phyloP scores from a whole-genome alignment of 768 basidiomycete genomes.

The Macrolepiota albuminosa region DNA sequence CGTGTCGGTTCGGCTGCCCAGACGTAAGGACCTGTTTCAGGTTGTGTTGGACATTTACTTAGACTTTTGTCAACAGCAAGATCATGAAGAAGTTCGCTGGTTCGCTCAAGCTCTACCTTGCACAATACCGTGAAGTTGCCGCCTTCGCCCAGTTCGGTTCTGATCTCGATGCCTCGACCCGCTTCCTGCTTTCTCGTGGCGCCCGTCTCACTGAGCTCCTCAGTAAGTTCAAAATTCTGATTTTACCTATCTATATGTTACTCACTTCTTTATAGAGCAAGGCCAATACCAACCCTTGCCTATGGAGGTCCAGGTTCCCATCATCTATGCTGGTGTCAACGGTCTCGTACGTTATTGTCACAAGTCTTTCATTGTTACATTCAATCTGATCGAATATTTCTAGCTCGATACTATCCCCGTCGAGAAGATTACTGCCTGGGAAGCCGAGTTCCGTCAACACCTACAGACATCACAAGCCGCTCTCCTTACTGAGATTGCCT shows the following conservation, averaged over 20 bases:
- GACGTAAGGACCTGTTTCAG: conserved; percentile 59
- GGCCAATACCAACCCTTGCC: conserved; percentile 95
- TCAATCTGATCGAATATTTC: conserved; percentile 1
- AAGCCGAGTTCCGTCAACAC: conserved; percentile 87
- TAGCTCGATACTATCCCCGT: conserved; percentile 94
- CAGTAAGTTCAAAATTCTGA: conserved; percentile 43
- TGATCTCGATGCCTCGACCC: conserved; percentile 98
- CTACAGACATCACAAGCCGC: conserved; percentile 65
- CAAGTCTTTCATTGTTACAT: neutral
- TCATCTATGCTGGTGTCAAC: conserved; percentile 99
- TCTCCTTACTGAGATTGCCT: conserved; percentile 81
- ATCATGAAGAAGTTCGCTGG: conserved; percentile 99
- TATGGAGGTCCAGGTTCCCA: conserved; percentile 96
- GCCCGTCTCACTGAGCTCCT: conserved; percentile 96
- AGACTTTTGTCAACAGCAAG: conserved; percentile 46
- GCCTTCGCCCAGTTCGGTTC: conserved; percentile 99
- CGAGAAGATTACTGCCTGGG: conserved; percentile 91
- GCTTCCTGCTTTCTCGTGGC: conserved; percentile 97
- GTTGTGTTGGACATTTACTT: neutral
- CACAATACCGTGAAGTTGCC: conserved; percentile 99
- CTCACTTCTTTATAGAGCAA: conserved; percentile 63
- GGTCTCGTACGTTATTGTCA: conserved; percentile 70
- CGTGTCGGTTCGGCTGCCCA: conserved; percentile 99
- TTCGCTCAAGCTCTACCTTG: conserved; percentile 99
- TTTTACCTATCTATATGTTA: neutral